Evolutionary conservation across 139 green algal genomes (phyloP).

Genomic region (Tetratostichococcus sp.): DNA sequence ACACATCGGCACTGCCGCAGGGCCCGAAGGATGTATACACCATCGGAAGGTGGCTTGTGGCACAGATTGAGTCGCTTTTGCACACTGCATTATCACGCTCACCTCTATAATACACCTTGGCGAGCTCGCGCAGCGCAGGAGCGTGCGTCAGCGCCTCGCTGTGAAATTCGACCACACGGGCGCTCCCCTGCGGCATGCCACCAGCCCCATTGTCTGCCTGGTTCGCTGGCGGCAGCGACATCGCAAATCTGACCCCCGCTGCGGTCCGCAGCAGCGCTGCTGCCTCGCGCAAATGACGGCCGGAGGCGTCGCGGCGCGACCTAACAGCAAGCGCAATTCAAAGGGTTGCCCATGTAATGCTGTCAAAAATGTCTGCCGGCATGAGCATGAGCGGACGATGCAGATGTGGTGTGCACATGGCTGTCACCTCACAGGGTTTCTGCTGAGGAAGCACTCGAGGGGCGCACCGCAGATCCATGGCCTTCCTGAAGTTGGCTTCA

Average conservation of each 20-base stretch:
- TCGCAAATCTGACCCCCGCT: conserved; percentile 24
- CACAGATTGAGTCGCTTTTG: background rate
- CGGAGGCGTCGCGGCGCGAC: background rate
- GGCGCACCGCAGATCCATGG: conserved; percentile 22
- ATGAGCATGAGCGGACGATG: background rate
- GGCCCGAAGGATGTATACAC: background rate
- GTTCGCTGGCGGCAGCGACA: background rate
- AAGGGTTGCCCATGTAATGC: too few species aligned
- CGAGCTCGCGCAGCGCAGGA: conserved; percentile 34
- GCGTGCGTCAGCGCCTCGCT: conserved; percentile 9
- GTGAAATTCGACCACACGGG: conserved; percentile 3
- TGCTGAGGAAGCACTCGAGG: background rate
- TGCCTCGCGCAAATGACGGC: conserved; percentile 25
- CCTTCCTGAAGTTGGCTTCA: conserved; percentile 29
- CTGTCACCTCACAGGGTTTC: background rate
- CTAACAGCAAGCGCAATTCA: too few species aligned
- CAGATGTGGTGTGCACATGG: background rate
- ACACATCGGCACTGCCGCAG: too few species aligned
- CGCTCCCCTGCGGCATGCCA: background rate
- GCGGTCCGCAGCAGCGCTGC: conserved; percentile 34
- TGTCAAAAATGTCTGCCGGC: background rate
- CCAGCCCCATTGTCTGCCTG: background rate
- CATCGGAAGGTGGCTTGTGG: background rate
- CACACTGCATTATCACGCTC: background rate
- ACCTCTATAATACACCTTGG: conserved; percentile 35